phyloP scores from a whole-genome alignment of 2,329 filamentous ascomycete species.

The Xylaria digitata region DNA sequence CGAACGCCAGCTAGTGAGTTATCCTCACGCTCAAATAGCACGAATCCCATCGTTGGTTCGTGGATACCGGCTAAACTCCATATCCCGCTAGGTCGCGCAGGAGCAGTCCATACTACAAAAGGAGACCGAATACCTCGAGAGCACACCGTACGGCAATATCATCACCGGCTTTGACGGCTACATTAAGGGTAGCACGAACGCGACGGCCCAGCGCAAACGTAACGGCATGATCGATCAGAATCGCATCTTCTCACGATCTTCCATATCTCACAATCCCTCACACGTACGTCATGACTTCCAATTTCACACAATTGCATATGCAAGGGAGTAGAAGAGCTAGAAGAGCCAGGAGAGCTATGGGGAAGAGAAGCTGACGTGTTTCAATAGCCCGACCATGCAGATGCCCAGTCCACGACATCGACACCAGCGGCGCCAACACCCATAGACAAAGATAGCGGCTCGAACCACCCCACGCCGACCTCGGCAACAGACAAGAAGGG shows the following conservation, averaged over 20 bases:
- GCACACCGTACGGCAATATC: slow-evolving; percentile 90
- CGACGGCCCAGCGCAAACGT: slow-evolving; percentile 72
- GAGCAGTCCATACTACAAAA: slow-evolving; percentile 88
- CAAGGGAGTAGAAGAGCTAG: not conserved
- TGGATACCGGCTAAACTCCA: slow-evolving; percentile 23
- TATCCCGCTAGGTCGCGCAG: slow-evolving; percentile 59
- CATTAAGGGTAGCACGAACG: slow-evolving; percentile 84
- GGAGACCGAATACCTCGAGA: slow-evolving; percentile 90
- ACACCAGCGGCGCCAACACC: slow-evolving; percentile 66
- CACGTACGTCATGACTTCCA: slow-evolving; percentile 47
- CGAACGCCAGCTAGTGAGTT: slow-evolving; percentile 46
- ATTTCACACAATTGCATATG: not conserved
- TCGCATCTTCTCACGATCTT: slow-evolving; percentile 76
- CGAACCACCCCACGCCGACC: slow-evolving; percentile 67
- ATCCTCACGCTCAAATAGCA: not conserved
- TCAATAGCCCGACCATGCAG: slow-evolving; percentile 55
- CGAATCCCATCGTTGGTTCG: not conserved
- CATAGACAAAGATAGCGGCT: slow-evolving; percentile 55
- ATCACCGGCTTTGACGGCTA: slow-evolving; percentile 98
- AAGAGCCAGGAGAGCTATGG: not conserved
- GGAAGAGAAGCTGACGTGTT: slow-evolving; percentile 10
- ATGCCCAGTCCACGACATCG: slow-evolving; percentile 56
- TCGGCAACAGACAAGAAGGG: slow-evolving; percentile 60
- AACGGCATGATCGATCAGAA: slow-evolving; percentile 75
- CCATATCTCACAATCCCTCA: slow-evolving; percentile 68